Base-by-base conservation (phyloP, 805 yeast species). In the Tetrapisispora pingtungensis region DNA sequence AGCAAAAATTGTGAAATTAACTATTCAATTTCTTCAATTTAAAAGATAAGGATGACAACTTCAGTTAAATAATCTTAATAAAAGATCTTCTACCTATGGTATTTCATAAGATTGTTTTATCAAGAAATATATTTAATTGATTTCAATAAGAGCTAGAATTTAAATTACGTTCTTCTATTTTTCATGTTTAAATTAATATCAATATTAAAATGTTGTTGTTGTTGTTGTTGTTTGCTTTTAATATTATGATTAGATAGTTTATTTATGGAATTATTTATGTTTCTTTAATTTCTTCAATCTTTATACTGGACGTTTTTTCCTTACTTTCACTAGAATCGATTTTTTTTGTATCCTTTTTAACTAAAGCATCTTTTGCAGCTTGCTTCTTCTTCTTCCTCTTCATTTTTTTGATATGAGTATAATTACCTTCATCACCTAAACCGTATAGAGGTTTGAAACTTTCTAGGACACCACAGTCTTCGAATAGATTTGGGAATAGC, bases 401-500 rank as follows among this genome's bases (percentile, higher is more conserved):
- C 49, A 54, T 34, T 45, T 62, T 61, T 48, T 63, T 61, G 28
- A 59, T 46, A 44, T 55, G 54, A 40, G 60, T 51, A 43, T 64
- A 64, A 36, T 61, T 56, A 14, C 62, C 62, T 22, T 50, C 54
- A 32, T 73, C 82, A 51, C 81, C 86, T 84, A 88, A 88, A 3
- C 80, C 93, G 59, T 84, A 93, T n/a, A 81, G 53, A 4, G 98
- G 98, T 52, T 73, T 73, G 70, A 93, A 93, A 70, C 95, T 84
- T 47, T 90, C 97, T 48, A 90, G 59, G 50, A 93, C 83, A 20
- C 97, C 96, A 55, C 94, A 89, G 59, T 93, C 98, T 49, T 81
- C 98, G 66, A 89, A 93, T 59, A 93, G 71, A 61, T 90, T 90
- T 45, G 98, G 98, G 73, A 87, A 90, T 39, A 93, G 62, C 98